phyloP scores from a whole-genome alignment of 192 early-diverging fungal genomes.

The Linderina pennispora region DNA sequence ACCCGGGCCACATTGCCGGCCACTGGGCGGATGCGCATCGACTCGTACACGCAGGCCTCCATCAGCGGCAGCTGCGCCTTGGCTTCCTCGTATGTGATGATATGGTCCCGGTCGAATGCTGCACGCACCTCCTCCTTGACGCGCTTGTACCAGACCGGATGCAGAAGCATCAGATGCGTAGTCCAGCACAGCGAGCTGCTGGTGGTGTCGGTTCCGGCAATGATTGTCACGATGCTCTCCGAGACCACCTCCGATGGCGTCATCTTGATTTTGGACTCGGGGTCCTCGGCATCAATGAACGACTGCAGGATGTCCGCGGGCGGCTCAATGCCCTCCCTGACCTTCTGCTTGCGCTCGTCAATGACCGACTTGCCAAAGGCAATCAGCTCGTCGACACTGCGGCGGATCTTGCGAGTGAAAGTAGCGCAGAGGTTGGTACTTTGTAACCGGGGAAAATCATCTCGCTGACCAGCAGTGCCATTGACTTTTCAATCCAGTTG shows the following conservation, averaged over 20 bases:
- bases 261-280: background rate
- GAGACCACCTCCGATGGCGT: background rate
- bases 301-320: background rate
- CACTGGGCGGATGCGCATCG: conserved; percentile 3
- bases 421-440: background rate
- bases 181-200: conserved; percentile 6
- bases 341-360: background rate
- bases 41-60: conserved; percentile 9
- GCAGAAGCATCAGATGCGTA: conserved; percentile 1
- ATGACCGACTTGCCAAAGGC: background rate
- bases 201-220: conserved; percentile 16
- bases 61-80: conserved; percentile 3
- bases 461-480: background rate
- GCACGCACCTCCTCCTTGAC: conserved; percentile 5
- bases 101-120: background rate
- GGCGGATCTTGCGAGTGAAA: background rate
- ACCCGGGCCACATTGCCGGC: background rate
- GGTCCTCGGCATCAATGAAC: conserved; percentile 1
- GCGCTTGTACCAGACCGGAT: conserved; percentile 1
- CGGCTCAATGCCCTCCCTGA: background rate
- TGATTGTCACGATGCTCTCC: conserved; percentile 2
- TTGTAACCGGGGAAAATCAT: background rate
- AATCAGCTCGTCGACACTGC: background rate
- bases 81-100: conserved; percentile 4
- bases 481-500: background rate